Evolutionary conservation across 805 yeast species (phyloP), one percentile per base, ranked within the genome.

Genomic region (Metschnikowia peoriensis): DNA sequence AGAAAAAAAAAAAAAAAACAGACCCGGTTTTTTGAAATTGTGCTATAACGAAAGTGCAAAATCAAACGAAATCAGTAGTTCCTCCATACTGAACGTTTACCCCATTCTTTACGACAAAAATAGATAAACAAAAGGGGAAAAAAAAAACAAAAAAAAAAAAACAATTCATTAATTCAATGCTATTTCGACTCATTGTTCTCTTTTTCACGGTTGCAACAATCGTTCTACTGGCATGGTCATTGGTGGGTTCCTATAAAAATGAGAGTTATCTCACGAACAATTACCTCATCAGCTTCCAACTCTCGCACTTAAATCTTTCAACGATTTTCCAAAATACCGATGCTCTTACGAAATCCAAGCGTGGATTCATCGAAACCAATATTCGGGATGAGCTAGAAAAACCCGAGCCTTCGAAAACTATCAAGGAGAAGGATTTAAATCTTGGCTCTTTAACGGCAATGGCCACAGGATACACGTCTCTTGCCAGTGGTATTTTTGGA

Each of bases 231-330:
- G 58, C 63, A 2, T 73, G 73, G 64, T 75, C 76, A 1, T 41
- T 75, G 15, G 63, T 69, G 7, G 77, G 78, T 3, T 72, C 78
- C 3, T 73, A 71, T 59, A 65, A 65, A 38, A 69, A 70, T 46
- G 64, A 66, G 28, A 15, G 60, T 14, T 70, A 68, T 53, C 61
- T 75, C 37, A 74, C 75, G 10, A 51, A 58, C 29, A 65, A 72
- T 37, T 75, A 73, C 53, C 58, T 75, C 51, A 51, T 75, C 38
- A 67, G 72, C 47, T 57, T 75, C 53, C 75, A 73, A 44, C 60
- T 73, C 42, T 61, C 64, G 15, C 57, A 66, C 16, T 62, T 74
- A 49, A 66, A 75, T 49, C 59, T 74, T 22, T 59, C 71, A 3
- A 59, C 66, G 17, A 34, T 73, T 7, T 60, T 74, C 46, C 59